Evolutionary conservation across 2,329 filamentous ascomycete species (phyloP).

Genomic region (Trichoderma guizhouense): DNA sequence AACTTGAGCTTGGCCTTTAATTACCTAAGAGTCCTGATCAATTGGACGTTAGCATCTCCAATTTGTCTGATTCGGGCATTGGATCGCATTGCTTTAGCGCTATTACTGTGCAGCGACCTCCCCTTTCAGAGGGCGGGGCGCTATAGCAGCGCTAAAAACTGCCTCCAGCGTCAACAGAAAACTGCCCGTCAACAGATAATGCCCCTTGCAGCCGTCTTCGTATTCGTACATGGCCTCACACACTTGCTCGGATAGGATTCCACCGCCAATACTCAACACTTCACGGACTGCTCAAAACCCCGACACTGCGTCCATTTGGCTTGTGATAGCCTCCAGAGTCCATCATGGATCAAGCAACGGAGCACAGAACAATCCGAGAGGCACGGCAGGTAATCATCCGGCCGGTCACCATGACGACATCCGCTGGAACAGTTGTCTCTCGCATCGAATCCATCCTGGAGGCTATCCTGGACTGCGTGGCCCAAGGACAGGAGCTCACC

Average conservation of each 20-base stretch:
- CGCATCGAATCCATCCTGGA: conserved; percentile 38
- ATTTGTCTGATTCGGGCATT: background rate
- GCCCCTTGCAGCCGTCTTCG: background rate
- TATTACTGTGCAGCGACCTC: background rate
- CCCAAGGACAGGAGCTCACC: conserved; percentile 26
- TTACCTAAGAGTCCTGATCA: background rate
- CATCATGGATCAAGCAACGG: background rate
- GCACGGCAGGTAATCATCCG: background rate
- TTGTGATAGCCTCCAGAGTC: background rate
- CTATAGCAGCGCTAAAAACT: background rate
- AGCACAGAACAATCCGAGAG: background rate
- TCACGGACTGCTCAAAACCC: background rate
- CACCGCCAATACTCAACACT: background rate
- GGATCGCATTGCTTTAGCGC: background rate
- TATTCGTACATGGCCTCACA: background rate
- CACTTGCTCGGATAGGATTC: background rate
- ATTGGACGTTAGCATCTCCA: background rate
- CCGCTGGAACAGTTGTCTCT: conserved; percentile 28
- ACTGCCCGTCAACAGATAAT: background rate
- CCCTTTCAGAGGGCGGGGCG: background rate
- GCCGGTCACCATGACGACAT: conserved; percentile 8
- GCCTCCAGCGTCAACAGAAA: background rate
- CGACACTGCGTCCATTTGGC: background rate
- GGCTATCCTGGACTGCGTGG: conserved; percentile 29
- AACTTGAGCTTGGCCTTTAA: background rate